These are phyloP conservation scores for Halenospora varia DNA, from an alignment of 495 filamentous ascomycete genomes.

Conservation along the genomic window DNA sequence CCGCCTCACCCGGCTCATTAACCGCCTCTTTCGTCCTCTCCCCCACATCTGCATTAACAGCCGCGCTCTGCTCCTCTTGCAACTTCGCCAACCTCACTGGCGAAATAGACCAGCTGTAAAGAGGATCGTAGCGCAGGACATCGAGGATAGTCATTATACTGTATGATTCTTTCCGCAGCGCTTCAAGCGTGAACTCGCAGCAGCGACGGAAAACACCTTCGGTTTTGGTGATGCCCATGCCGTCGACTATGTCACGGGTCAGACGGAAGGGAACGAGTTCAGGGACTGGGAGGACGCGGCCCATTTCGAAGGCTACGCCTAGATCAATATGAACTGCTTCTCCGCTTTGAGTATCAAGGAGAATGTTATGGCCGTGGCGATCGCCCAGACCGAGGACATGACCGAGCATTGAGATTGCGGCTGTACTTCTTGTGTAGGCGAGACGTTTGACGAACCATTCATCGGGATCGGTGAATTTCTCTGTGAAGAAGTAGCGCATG, in stretches of 20 bases:
- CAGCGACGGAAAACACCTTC: conserved; percentile 95
- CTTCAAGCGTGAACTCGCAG: conserved; percentile 95
- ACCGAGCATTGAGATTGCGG: conserved; percentile 91
- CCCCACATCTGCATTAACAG: conserved; percentile 30
- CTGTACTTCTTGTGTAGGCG: conserved; percentile 87
- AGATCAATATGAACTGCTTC: conserved; percentile 97
- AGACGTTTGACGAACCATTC: conserved; percentile 88
- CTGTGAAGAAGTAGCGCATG: conserved; percentile 96
- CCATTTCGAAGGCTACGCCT: conserved; percentile 91
- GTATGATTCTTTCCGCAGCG: conserved; percentile 85
- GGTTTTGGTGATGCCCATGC: conserved; percentile 92
- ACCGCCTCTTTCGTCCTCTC: conserved; percentile 34
- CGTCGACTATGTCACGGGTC: conserved; percentile 94
- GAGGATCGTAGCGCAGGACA: conserved; percentile 90
- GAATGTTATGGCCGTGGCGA: conserved; percentile 93
- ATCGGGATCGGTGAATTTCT: conserved; percentile 88
- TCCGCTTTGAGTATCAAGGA: conserved; percentile 83
- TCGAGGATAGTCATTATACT: conserved; percentile 97
- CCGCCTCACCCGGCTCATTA: conserved; percentile 86
- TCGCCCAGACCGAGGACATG: conserved; percentile 94
- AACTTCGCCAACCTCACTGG: conserved; percentile 69
- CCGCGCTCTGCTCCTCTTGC: conserved; percentile 47
- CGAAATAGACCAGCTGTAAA: conserved; percentile 95
- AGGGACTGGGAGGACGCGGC: conserved; percentile 87
- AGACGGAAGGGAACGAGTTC: conserved; percentile 94